Conservation (phyloP, 257 asterid genomes). For the Primulina huaijiensis region DNA sequence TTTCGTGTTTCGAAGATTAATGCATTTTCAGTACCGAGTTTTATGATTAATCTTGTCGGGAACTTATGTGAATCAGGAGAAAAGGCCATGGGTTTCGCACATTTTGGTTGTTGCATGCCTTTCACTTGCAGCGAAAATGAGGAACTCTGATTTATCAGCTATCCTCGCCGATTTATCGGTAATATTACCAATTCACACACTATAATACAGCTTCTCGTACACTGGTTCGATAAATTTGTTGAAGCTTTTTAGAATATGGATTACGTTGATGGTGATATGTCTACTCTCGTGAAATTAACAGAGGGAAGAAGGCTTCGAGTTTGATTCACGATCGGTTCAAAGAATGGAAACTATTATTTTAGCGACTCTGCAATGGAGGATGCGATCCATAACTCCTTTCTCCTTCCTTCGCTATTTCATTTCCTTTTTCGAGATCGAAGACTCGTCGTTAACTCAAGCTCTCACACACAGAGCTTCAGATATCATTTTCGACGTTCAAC, state of each 20-base stretch:
- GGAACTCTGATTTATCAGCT: slow-evolving; percentile 31
- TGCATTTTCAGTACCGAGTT: neutral
- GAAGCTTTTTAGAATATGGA: neutral
- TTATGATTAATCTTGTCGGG: slow-evolving; percentile 6
- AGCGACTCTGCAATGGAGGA: slow-evolving; percentile 49
- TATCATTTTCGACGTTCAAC: slow-evolving; percentile 40
- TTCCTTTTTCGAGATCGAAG: slow-evolving; percentile 32
- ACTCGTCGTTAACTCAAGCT: slow-evolving; percentile 31
- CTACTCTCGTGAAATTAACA: slow-evolving; percentile 26
- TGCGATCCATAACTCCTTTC: slow-evolving; percentile 62
- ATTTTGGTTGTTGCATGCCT: slow-evolving; percentile 51
- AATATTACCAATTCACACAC: neutral
- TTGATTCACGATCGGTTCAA: slow-evolving; percentile 35
- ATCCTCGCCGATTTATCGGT: slow-evolving; percentile 44
- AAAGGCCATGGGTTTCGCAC: slow-evolving; percentile 48
- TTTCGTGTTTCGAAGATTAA: neutral
- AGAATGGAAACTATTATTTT: slow-evolving; percentile 58
- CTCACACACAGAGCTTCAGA: slow-evolving; percentile 41
- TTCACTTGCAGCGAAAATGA: slow-evolving; percentile 63
- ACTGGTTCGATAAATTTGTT: neutral
- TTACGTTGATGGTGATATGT: neutral
- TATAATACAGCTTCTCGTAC: too few species aligned
- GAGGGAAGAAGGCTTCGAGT: slow-evolving; percentile 42
- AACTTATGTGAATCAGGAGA: slow-evolving; percentile 34
- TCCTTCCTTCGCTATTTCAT: slow-evolving; percentile 47